Base-by-base conservation (phyloP, 192 early-diverging fungal species). In the Coemansia asiatica region DNA sequence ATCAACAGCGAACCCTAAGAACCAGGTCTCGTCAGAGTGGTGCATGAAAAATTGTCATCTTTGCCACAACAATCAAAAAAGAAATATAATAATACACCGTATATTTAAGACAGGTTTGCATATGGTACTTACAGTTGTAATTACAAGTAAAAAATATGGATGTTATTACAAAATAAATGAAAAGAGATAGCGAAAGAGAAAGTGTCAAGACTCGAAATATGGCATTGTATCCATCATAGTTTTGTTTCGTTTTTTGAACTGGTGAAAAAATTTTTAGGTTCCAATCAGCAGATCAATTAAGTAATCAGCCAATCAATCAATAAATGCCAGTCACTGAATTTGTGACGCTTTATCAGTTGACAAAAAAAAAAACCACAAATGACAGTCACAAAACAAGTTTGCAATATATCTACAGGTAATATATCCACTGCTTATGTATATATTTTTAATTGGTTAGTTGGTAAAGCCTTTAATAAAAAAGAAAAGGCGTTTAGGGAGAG, bases 11-110 rank as follows among this genome's bases (percentile, higher is more conserved):
- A 59, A 28, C 58, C 27, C 46, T 31, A 54, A 63, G 29, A 54
- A n/a, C n/a, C 21, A 44, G 53, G 33, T 29, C 18, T 60, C 21
- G 65, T 79, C 76, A 67, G 76, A 67, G 76, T 79, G 76, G 76
- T 79, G 76, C 76, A 79, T 79, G 76, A 69, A 79, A 79, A 60
- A 44, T 73, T 79, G 76, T 79, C 76, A 79, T 79, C 76, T 69
- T 62, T 50, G 61, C n/a, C n/a, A n/a, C 65, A 69, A 23, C 25
- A 56, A 27, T 29, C 54, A 56, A 61, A 60, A 46, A 44, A 21
- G 29, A 33, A 28, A 46, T 28, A n/a, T 61, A 51, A 12, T 61
- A 18, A 33, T 33, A 33, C 8, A 33, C 8, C n/a, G n/a, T n/a
- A n/a, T n/a, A n/a, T n/a, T n/a, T n/a, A n/a, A n/a, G n/a, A n/a